A percentile compares a stretch with the other conserved stretches of the same genome.
Evolutionary conservation across 2,329 filamentous ascomycete species (phyloP).

Genomic region (Colletotrichum musae): DNA sequence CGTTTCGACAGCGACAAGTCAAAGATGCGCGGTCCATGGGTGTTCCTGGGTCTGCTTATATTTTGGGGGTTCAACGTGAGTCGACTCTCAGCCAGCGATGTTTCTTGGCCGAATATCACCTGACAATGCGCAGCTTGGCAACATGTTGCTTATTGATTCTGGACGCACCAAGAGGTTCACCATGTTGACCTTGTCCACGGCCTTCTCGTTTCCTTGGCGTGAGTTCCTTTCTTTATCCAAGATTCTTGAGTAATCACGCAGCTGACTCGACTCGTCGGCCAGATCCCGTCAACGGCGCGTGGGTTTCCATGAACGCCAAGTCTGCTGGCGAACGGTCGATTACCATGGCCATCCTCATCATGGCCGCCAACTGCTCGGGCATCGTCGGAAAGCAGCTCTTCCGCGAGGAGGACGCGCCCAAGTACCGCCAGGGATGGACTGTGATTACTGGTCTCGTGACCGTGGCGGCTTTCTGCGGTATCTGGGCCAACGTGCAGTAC

Average conservation of each 20-base stretch:
- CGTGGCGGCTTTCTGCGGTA: slow-evolving; percentile 22
- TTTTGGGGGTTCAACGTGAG: slow-evolving; percentile 47
- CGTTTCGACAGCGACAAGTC: slow-evolving; percentile 41
- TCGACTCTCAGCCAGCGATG: slow-evolving; percentile 5
- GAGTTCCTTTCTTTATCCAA: slow-evolving; percentile 33
- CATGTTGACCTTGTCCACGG: slow-evolving; percentile 46
- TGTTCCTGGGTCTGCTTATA: slow-evolving; percentile 47
- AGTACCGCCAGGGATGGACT: slow-evolving; percentile 49
- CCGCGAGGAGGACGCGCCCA: slow-evolving; percentile 48
- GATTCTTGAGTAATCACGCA: background rate
- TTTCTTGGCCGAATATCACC: background rate
- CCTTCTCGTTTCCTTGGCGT: slow-evolving; percentile 50
- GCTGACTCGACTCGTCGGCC: slow-evolving; percentile 9
- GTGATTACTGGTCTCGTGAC: slow-evolving; percentile 44
- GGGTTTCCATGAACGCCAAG: slow-evolving; percentile 49
- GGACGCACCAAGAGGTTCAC: slow-evolving; percentile 44
- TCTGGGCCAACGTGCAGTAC: slow-evolving; percentile 40
- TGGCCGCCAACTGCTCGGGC: slow-evolving; percentile 50
- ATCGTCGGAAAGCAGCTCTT: slow-evolving; percentile 51
- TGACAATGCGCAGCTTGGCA: slow-evolving; percentile 35
- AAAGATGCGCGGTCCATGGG: slow-evolving; percentile 45
- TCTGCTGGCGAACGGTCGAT: slow-evolving; percentile 49
- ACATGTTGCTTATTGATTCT: slow-evolving; percentile 30
- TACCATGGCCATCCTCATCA: slow-evolving; percentile 52
- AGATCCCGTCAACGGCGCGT: slow-evolving; percentile 49